These are phyloP conservation scores for Solanum bulbocastanum DNA, from an alignment of 257 asterid species.

Conservation along the genomic window DNA sequence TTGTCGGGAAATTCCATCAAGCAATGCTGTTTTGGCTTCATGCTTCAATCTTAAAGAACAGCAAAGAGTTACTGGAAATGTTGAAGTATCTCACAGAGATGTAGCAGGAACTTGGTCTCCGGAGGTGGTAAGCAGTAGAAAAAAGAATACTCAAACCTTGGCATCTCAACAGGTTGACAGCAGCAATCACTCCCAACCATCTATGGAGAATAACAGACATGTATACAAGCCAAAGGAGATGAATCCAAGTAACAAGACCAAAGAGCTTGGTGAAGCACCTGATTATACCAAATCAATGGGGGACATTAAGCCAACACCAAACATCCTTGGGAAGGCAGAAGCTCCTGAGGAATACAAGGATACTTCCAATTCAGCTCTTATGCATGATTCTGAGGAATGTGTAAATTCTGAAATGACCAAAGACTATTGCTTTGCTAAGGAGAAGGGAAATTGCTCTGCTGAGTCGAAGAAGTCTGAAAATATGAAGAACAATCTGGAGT, in stretches of 20 bases:
- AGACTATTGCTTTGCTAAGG: constrained; percentile 17
- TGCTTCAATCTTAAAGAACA: constrained; percentile 13
- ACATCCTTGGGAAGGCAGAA: constrained; percentile 13
- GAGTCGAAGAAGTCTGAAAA: constrained; percentile 14
- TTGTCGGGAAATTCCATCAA: constrained; percentile 10
- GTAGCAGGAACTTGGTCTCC: constrained; percentile 19
- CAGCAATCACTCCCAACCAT: constrained; percentile 7
- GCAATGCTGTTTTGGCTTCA: constrained; percentile 17
- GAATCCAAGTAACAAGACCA: constrained; percentile 8
- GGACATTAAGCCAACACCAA: constrained; percentile 5
- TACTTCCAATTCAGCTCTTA: constrained; percentile 2
- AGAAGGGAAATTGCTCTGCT: constrained; percentile 9
- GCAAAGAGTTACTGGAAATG: constrained; percentile 7
- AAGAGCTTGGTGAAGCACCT: constrained; percentile 9
- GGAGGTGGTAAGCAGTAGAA: constrained; percentile 21
- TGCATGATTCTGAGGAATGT: constrained; percentile 6
- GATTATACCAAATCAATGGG: background rate
- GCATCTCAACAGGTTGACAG: constrained; percentile 31
- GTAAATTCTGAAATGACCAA: constrained; percentile 7
- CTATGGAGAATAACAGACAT: constrained; percentile 7
- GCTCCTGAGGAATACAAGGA: constrained; percentile 15
- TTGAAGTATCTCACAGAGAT: constrained; percentile 28
- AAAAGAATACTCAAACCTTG: constrained; percentile 21
- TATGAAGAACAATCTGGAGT: background rate
- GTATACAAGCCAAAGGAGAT: constrained; percentile 3